Evolutionary conservation across 495 filamentous ascomycete genomes (phyloP).

Genomic region (Xylaria grammica): DNA sequence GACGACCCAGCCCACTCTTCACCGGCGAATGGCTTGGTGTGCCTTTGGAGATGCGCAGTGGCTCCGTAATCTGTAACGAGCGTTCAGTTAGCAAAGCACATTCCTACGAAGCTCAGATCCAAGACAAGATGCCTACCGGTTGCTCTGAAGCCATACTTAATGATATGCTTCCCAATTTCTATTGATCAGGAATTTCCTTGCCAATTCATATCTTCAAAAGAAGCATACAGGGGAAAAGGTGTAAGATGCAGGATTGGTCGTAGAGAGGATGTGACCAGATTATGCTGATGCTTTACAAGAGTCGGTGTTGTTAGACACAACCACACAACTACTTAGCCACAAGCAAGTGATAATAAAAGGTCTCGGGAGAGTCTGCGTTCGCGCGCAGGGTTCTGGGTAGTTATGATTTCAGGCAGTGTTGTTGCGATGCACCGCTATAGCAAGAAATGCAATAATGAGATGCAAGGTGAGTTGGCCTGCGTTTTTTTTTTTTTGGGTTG

Average conservation of each 20-base stretch:
- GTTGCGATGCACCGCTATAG: conserved; percentile 14
- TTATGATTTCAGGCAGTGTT: not conserved
- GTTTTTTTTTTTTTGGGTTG: too few species aligned
- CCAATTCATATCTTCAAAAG: conserved; percentile 18
- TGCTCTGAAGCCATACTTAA: conserved; percentile 36
- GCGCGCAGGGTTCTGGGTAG: conserved; percentile 16
- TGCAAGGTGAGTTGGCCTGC: too few species aligned
- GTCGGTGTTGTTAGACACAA: not conserved
- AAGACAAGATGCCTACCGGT: conserved; percentile 40
- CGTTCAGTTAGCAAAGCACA: conserved; percentile 15
- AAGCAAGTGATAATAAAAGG: conserved; percentile 9
- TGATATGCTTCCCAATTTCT: conserved; percentile 15
- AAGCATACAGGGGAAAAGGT: conserved; percentile 25
- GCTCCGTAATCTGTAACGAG: conserved; percentile 44
- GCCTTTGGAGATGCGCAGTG: conserved; percentile 63
- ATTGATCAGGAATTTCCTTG: conserved; percentile 1
- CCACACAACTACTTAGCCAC: not conserved
- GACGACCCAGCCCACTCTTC: conserved; percentile 56
- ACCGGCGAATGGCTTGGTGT: conserved; percentile 50
- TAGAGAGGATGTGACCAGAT: not conserved
- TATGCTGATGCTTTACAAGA: not conserved
- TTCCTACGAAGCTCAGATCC: conserved; percentile 16
- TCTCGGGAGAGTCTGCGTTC: not conserved
- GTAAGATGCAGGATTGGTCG: conserved; percentile 2
- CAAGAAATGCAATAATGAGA: conserved; percentile 26